Evolutionary conservation across 129 eudicot genomes (phyloP), one percentile per base, ranked within the genome.

Genomic region (Saussurea involucrata): DNA sequence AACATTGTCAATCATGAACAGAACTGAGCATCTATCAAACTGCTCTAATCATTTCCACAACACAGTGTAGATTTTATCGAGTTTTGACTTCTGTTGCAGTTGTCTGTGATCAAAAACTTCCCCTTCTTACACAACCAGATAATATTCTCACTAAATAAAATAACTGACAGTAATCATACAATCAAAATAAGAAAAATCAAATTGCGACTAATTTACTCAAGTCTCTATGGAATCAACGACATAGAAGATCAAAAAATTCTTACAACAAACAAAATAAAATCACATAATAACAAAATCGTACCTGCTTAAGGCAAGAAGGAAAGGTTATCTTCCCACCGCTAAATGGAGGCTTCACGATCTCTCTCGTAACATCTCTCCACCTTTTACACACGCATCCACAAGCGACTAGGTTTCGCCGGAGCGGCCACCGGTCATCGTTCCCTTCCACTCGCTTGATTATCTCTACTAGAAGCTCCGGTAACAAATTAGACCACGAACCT

Each of bases 271-370:
- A 44, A 42, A 24, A 15, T 20, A 22, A 63, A 28, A 40, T 3
- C 28, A 21, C 5, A 63, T 11, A 72, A 6, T 4, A 74, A 8
- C 13, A 7, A 76, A 73, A 70, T 22, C 8, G 5, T 15, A 92
- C 97, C 97, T 89, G 86, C 63, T 92, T 92, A 7, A 92, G 91
- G 73, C 91, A 92, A 63, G 96, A 84, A 77, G 92, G 97, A 68
- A 92, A 92, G 11, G 97, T 92, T 72, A 92, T 92, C 69, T 67
- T 84, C 33, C 91, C 96, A 33, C 85, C 73, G 12, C 73, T 76
- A 58, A 36, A 20, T 1, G 87, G 79, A 29, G 84, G 61, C 74
- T 73, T 78, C 0, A 89, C 90, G 25, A 84, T 88, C 44, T 89
- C 91, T 29, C 74, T 86, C 3, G 86, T 81, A 24, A 88, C 88